Base-by-base conservation (phyloP, 2,329 filamentous ascomycete genomes). In the Lizonia empirigonia region DNA sequence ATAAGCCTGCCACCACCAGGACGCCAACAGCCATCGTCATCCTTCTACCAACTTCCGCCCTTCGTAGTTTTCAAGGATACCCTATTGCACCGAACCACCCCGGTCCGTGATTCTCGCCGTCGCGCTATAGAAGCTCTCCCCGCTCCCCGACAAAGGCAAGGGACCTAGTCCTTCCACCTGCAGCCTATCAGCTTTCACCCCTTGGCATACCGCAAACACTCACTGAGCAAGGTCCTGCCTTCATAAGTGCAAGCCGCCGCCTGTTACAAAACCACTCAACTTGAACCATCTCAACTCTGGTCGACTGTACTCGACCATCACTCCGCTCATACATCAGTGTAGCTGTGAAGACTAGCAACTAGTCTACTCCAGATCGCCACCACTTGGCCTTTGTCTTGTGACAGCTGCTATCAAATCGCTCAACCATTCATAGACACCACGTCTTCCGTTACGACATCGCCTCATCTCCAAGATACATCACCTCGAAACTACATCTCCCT, bases 181-280 rank as follows among this genome's bases (percentile, higher is more conserved):
- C 44, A 37, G 49, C 64, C 64, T 61, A 69, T 69, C 62, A 68
- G 47, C 58, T 18, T 32, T n/a, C 50, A 45, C 26, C 18, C 41
- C 65, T 66, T 67, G 62, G 63, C 60, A 63, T 60, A 62, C 65
- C 44, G 50, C 55, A 53, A 46, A 30, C 48, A 46, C 24, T 20
- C 36, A 30, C 42, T 41, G 36, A 40, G 40, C 29, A 24, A 34
- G 48, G 34, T 50, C 33, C 20, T 58, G 41, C 50, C 56, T 60
- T 56, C 63, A 66, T 63, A 63, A 58, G 55, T 44, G 38, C 53
- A 30, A 47, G 20, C 42, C 55, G 49, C 56, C 55, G 39, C 48
- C 55, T 53, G 36, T 35, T 55, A 44, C 20, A 24, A 55, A 37
- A 37, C 23, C 36, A 34, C 42, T 29, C 41, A 44, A 50, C 26